Base-by-base conservation (phyloP, 2,329 filamentous ascomycete genomes). In the Hypoxylon sp. region DNA sequence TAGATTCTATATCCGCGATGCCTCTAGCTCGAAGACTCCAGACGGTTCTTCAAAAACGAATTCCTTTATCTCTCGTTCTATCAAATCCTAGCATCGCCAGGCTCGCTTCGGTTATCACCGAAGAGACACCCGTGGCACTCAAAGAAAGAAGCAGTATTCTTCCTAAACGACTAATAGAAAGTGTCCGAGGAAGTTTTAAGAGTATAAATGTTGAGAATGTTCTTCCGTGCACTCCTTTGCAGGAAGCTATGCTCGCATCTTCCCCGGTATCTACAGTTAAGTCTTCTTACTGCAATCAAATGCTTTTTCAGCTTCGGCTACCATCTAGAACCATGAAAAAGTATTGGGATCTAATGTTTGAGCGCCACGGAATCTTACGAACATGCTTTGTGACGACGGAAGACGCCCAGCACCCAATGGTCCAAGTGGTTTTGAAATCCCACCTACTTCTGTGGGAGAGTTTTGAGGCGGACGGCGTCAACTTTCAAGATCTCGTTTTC, bases 1-100 rank as follows among this genome's bases (percentile, higher is more conserved):
- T 98, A 5, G 94, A 97, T 76, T 97, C 94, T 0, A 88, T 97
- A 26, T 92, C 91, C 6, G 93, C 92, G 0, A 97, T 97, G 69
- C 81, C 86, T 0, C 80, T 97, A 8, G 87, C 91, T 0, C 88
- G 85, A 59, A 75, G 78, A 14, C 77, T 97, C 0, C 84, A 85
- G 56, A 73, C 80, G 1, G 68, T 75, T 0, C 78, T 87, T 1
- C 76, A 82, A 1, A 80, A 74, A 5, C 82, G 85, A 24, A 76
- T 94, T 2, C 83, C 91, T 10, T 87, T 97, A 6, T 94, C 92
- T 0, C 79, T 84, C 1, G 86, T 97, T 22, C 81, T 97, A n/a
- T 88, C 86, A 52, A 86, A 92, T 66, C 82, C 91, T 5, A 92
- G 86, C 2, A 81, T 94, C n/a, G 83, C 86, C 0, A 87, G 87